Evolutionary conservation across 495 filamentous ascomycete genomes (phyloP).

Genomic region (Massariosphaeria phaeospora): DNA sequence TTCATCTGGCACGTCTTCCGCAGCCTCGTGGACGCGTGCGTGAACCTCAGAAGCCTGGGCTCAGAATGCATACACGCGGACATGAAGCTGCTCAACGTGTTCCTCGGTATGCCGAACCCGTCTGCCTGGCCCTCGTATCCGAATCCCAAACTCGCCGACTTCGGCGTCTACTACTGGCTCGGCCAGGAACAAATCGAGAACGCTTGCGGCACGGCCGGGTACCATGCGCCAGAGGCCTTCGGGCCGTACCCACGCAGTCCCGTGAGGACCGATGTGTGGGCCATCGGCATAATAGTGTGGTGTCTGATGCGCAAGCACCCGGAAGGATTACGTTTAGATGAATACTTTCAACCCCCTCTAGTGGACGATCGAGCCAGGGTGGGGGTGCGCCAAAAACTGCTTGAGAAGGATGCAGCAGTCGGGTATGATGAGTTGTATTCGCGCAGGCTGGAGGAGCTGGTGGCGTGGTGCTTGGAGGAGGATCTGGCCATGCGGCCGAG

Average conservation of each 20-base stretch:
- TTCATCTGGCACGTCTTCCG: constrained; percentile 3
- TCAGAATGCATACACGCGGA: background rate
- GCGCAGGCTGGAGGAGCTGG: background rate
- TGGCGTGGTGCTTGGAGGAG: background rate
- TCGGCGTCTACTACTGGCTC: background rate
- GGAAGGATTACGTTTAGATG: background rate
- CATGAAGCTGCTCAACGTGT: constrained; percentile 1
- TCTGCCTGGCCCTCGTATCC: background rate
- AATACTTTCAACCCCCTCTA: background rate
- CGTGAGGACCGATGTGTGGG: background rate
- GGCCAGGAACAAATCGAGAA: background rate
- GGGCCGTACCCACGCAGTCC: background rate
- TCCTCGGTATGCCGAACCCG: background rate
- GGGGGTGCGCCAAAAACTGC: background rate
- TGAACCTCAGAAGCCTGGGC: background rate
- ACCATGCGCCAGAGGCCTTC: background rate
- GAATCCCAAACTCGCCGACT: background rate
- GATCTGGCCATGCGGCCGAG: background rate
- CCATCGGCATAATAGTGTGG: background rate
- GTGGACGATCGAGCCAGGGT: background rate
- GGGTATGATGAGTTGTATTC: background rate
- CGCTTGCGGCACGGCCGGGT: background rate
- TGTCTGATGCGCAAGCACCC: background rate
- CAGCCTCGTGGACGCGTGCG: background rate
- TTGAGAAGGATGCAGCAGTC: background rate